phyloP scores from a whole-genome alignment of 1,284 basidiomycete genomes.

The Boletellus sp. region DNA sequence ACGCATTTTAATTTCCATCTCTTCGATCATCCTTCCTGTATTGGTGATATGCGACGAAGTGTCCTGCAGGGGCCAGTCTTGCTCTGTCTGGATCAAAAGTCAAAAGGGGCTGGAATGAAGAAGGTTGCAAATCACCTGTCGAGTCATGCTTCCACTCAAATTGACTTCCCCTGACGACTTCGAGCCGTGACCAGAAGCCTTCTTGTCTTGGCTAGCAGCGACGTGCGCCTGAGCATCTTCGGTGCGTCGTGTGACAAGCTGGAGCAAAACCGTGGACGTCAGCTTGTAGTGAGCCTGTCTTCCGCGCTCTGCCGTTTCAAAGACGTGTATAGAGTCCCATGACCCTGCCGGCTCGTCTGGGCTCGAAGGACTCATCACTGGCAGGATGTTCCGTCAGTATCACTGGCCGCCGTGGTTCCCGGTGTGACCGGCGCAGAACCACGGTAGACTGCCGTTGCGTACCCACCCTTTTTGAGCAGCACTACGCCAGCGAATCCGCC shows the following conservation, averaged over 20 bases:
- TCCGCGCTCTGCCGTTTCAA: constrained; percentile 88
- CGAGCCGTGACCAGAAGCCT: constrained; percentile 40
- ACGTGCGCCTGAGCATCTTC: constrained; percentile 39
- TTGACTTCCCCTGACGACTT: constrained; percentile 75
- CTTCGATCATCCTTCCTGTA: constrained; percentile 92
- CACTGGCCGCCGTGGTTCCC: neutral
- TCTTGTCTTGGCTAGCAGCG: constrained; percentile 28
- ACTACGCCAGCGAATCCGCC: constrained; percentile 97
- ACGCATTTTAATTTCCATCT: constrained; percentile 99
- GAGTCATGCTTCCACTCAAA: constrained; percentile 94
- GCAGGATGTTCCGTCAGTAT: constrained; percentile 5
- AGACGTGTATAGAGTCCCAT: constrained; percentile 99
- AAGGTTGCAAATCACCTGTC: constrained; percentile 64
- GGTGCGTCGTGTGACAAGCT: constrained; percentile 65
- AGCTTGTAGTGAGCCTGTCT: constrained; percentile 94
- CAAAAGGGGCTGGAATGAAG: constrained; percentile 10
- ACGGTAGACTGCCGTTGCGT: neutral
- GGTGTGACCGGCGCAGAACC: constrained; percentile 3
- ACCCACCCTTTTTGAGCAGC: constrained; percentile 90
- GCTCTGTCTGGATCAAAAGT: constrained; percentile 61
- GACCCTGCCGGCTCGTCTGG: constrained; percentile 69
- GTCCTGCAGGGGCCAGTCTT: constrained; percentile 79
- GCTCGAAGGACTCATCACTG: constrained; percentile 57
- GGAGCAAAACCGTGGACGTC: constrained; percentile 97
- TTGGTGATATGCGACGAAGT: constrained; percentile 85